Conservation (phyloP, 306 rosid species). For the Senna siamea region DNA sequence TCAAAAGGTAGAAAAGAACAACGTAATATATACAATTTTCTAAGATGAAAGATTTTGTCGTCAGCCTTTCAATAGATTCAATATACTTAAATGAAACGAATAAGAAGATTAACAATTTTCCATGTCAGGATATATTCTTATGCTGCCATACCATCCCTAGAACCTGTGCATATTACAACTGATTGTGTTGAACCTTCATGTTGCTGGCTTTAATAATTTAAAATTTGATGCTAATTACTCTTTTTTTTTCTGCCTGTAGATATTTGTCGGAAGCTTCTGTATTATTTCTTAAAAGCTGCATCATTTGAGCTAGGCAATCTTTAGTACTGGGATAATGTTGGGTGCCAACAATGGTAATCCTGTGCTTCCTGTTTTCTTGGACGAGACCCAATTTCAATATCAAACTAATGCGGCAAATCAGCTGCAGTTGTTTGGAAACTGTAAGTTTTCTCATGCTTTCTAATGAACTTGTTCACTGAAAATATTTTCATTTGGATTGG, state of each 20-base stretch:
- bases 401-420: conserved; percentile 72
- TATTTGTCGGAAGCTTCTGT: conserved; percentile 33
- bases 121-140: background rate
- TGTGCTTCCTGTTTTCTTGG: conserved; percentile 73
- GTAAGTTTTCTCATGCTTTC: conserved; percentile 56
- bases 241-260: conserved; percentile 39
- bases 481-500: background rate
- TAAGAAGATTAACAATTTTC: background rate
- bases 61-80: background rate
- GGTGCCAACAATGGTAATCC: conserved; percentile 74
- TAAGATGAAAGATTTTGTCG: background rate
- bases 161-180: background rate
- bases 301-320: conserved; percentile 31
- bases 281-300: conserved; percentile 27
- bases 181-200: conserved; percentile 5
- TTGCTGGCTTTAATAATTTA: conserved; percentile 18
- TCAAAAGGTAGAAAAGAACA: background rate
- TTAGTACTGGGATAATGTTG: conserved; percentile 56
- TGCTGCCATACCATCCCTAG: background rate
- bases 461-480: background rate
- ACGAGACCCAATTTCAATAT: conserved; percentile 61
- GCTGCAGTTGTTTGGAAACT: conserved; percentile 76
- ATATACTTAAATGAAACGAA: conserved; percentile 13
- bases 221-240: background rate
- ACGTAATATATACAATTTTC: background rate